Evolutionary conservation across 345 rosid species (phyloP).

Genomic region (Tarenaya hassleriana): DNA sequence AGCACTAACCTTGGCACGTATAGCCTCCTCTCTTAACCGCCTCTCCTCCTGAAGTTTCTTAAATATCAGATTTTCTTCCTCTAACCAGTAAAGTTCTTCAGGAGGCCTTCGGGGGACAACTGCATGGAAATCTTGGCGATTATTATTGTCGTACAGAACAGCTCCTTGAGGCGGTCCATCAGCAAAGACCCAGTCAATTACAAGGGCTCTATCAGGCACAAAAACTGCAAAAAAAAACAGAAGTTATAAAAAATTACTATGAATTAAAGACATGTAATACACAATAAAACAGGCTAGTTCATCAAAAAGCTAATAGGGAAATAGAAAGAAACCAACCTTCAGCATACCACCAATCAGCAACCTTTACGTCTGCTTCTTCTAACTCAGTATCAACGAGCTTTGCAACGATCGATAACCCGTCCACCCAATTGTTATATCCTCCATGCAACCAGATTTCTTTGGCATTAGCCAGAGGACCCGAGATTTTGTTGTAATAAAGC

Average conservation of each 20-base stretch:
- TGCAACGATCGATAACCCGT: slow-evolving; percentile 59
- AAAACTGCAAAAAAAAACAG: slow-evolving; percentile 44
- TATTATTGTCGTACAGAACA: slow-evolving; percentile 63
- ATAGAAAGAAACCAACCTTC: slow-evolving; percentile 44
- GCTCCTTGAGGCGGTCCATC: slow-evolving; percentile 82
- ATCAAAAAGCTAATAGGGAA: background rate
- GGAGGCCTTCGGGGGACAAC: slow-evolving; percentile 44
- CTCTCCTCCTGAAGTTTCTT: slow-evolving; percentile 66
- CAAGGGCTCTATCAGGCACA: slow-evolving; percentile 56
- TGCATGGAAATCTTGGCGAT: slow-evolving; percentile 67
- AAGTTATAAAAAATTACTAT: background rate
- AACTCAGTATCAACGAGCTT: slow-evolving; percentile 46
- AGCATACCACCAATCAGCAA: slow-evolving; percentile 78
- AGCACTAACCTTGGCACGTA: slow-evolving; percentile 59
- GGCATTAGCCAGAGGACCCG: slow-evolving; percentile 63
- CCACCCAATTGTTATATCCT: slow-evolving; percentile 73
- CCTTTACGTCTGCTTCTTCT: slow-evolving; percentile 40
- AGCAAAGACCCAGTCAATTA: slow-evolving; percentile 89
- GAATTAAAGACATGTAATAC: background rate
- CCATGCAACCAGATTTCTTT: slow-evolving; percentile 87
- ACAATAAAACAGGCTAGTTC: background rate
- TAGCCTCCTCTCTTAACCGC: slow-evolving; percentile 58
- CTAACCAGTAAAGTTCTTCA: slow-evolving; percentile 61
- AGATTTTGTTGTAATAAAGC: slow-evolving; percentile 60
- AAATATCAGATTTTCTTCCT: slow-evolving; percentile 59